Evolutionary conservation across 2,329 filamentous ascomycete genomes (phyloP).

Genomic region (Cryphonectria naterciae): DNA sequence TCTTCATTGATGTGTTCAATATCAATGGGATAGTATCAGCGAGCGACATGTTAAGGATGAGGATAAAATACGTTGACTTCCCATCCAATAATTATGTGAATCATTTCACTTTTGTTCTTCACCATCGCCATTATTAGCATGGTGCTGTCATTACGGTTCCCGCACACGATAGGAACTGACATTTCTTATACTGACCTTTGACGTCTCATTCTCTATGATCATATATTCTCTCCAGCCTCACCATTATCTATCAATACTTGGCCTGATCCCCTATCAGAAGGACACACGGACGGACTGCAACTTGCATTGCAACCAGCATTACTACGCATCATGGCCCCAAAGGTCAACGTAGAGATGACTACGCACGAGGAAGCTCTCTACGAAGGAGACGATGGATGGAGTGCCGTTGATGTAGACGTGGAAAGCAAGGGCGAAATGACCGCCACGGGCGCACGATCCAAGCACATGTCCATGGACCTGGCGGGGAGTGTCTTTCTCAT

Average conservation of each 20-base stretch:
- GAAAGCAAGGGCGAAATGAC: constrained; percentile 13
- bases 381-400: constrained; percentile 13
- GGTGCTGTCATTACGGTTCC: background rate
- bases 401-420: constrained; percentile 13
- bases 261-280: background rate
- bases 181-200: background rate
- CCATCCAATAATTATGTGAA: background rate
- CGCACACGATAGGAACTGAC: background rate
- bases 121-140: background rate
- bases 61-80: background rate
- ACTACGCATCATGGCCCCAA: background rate
- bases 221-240: background rate
- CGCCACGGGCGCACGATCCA: constrained; percentile 23
- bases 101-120: background rate
- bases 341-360: constrained; percentile 9
- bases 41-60: background rate
- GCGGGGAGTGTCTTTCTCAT: constrained; percentile 40
- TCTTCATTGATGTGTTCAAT: background rate
- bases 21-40: background rate
- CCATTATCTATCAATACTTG: background rate
- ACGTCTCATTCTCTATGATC: background rate
- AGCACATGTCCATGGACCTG: constrained; percentile 29
- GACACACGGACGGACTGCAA: background rate
- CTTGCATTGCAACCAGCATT: background rate
- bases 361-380: constrained; percentile 21